These are phyloP conservation scores for Claviceps capensis DNA, from an alignment of 2,329 filamentous ascomycete genomes.

Conservation along the genomic window DNA sequence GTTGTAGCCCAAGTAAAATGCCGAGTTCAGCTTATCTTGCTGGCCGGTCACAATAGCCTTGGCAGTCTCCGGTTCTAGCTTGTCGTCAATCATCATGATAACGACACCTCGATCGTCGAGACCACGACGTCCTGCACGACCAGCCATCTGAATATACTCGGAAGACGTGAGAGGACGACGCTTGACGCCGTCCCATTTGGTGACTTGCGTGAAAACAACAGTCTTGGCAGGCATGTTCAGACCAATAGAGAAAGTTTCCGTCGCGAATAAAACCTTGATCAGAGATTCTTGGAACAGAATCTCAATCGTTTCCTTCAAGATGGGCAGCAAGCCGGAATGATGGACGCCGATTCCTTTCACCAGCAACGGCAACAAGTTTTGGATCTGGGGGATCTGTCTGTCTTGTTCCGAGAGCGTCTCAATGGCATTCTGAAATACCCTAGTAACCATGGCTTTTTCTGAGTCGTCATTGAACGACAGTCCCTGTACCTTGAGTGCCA, in stretches of 20 bases:
- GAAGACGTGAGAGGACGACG: constrained; percentile 80
- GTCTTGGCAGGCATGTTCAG: constrained; percentile 99
- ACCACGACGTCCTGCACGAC: constrained; percentile 88
- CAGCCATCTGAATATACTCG: constrained; percentile 98
- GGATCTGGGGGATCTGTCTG: constrained; percentile 75
- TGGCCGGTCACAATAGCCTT: constrained; percentile 93
- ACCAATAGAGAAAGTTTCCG: constrained; percentile 96
- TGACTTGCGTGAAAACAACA: constrained; percentile 94
- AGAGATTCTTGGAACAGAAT: constrained; percentile 96
- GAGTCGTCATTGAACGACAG: constrained; percentile 93
- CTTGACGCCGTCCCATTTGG: constrained; percentile 79
- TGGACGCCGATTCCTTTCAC: constrained; percentile 92
- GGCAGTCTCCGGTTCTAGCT: constrained; percentile 87
- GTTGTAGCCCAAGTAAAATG: constrained; percentile 96
- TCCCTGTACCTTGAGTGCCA: constrained; percentile 74
- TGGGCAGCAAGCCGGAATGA: constrained; percentile 88
- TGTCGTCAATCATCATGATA: constrained; percentile 98
- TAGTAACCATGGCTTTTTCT: constrained; percentile 85
- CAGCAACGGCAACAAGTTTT: constrained; percentile 76
- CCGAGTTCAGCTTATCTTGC: constrained; percentile 93
- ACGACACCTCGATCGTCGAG: constrained; percentile 96
- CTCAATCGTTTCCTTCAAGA: constrained; percentile 96
- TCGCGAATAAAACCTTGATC: constrained; percentile 96
- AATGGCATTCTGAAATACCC: constrained; percentile 88
- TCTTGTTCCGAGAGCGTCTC: constrained; percentile 88